These are phyloP conservation scores for Trichoderma aggressivum DNA, from an alignment of 2,329 filamentous ascomycete species.

Conservation along the genomic window DNA sequence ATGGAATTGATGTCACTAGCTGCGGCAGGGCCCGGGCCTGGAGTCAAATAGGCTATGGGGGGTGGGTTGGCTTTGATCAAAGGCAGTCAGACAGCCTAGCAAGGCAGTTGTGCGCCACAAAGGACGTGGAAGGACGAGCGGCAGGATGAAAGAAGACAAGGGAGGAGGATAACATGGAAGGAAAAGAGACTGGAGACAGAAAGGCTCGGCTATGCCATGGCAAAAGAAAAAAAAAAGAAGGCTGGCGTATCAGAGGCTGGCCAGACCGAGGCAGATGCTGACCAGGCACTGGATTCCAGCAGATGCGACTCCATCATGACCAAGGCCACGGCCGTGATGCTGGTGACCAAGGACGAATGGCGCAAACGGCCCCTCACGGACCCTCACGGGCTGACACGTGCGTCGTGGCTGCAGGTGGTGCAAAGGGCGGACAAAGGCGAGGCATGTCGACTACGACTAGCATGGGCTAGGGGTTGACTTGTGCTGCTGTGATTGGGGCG, in stretches of 20 bases:
- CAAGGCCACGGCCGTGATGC: constrained; percentile 3
- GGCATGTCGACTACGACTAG: background rate
- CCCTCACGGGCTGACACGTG: constrained; percentile 35
- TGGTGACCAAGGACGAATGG: constrained; percentile 15
- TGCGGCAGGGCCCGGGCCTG: constrained; percentile 15
- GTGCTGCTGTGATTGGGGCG: background rate
- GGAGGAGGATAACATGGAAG: background rate
- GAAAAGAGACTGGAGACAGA: background rate
- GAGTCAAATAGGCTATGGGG: background rate
- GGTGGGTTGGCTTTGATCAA: background rate
- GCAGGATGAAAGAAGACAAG: background rate
- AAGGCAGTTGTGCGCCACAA: constrained; percentile 3
- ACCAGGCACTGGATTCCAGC: constrained; percentile 1
- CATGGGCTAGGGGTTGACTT: background rate
- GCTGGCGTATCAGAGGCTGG: constrained; percentile 3
- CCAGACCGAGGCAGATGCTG: constrained; percentile 6
- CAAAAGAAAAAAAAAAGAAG: background rate
- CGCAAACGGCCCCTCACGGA: constrained; percentile 26
- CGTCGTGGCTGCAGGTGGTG: constrained; percentile 23
- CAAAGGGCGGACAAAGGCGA: background rate
- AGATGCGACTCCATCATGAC: background rate
- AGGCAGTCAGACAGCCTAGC: background rate
- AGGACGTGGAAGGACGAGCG: background rate
- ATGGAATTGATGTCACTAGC: constrained; percentile 16
- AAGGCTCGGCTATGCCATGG: background rate